These are phyloP conservation scores for Akanthomyces dipterigenus DNA, from an alignment of 2,329 filamentous ascomycete species.

Conservation along the genomic window DNA sequence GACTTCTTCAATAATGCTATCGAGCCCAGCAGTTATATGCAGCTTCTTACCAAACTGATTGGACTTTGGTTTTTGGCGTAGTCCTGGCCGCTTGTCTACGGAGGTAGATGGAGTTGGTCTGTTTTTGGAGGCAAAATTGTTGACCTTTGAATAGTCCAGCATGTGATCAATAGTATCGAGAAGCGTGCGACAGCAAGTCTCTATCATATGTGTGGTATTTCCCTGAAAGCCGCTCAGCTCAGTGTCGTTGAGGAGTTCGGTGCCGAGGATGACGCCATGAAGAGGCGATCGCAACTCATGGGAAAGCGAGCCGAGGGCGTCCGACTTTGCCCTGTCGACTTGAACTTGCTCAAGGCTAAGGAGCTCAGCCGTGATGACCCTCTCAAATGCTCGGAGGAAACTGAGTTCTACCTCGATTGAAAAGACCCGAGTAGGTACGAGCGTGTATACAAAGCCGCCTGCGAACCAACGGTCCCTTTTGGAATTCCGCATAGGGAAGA, in stretches of 20 bases:
- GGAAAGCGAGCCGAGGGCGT: constrained; percentile 53
- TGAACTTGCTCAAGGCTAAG: constrained; percentile 29
- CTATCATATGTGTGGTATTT: constrained; percentile 41
- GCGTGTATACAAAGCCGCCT: constrained; percentile 25
- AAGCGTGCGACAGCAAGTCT: constrained; percentile 44
- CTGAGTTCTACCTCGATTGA: constrained; percentile 35
- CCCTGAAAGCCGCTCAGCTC: constrained; percentile 38
- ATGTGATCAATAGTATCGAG: constrained; percentile 49
- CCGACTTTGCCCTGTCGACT: constrained; percentile 40
- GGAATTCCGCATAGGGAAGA: constrained; percentile 26
- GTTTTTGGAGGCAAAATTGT: constrained; percentile 23
- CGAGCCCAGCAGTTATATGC: constrained; percentile 27
- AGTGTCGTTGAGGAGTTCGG: constrained; percentile 47
- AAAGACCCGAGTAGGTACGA: constrained; percentile 30
- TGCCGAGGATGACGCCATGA: constrained; percentile 51
- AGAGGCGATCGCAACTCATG: constrained; percentile 46
- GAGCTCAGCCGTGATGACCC: constrained; percentile 48
- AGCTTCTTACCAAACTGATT: constrained; percentile 19
- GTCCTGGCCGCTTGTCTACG: constrained; percentile 16
- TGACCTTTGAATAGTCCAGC: constrained; percentile 49
- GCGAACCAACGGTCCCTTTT: constrained; percentile 28
- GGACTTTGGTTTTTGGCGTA: constrained; percentile 33
- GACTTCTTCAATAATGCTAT: constrained; percentile 38
- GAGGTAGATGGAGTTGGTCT: neutral
- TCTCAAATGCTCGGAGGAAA: constrained; percentile 39